Conservation (phyloP, 495 filamentous ascomycete species). For the Rostrohypoxylon terebratum region DNA sequence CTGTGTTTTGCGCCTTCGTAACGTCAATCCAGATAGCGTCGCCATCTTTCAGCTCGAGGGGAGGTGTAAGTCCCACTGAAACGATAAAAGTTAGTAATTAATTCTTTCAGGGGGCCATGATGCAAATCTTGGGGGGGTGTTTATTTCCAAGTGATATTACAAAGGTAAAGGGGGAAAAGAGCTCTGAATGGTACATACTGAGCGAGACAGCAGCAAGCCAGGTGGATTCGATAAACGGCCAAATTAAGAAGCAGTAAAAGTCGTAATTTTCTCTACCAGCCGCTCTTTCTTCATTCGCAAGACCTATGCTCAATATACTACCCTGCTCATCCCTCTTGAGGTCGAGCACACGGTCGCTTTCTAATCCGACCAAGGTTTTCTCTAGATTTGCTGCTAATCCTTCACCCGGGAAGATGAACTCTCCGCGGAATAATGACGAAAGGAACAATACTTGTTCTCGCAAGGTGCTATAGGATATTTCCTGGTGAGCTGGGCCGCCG, state of each 20-base stretch:
- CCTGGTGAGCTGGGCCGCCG: slow-evolving; percentile 81
- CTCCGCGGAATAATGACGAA: slow-evolving; percentile 90
- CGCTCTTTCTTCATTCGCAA: slow-evolving; percentile 79
- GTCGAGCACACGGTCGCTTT: slow-evolving; percentile 82
- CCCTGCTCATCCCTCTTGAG: slow-evolving; percentile 69
- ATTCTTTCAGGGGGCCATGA: too few species aligned
- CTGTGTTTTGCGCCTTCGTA: slow-evolving; percentile 80
- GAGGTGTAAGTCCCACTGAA: slow-evolving; percentile 79
- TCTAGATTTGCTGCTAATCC: slow-evolving; percentile 83
- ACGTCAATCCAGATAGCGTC: slow-evolving; percentile 80
- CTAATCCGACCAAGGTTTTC: slow-evolving; percentile 78
- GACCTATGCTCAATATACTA: slow-evolving; percentile 71
- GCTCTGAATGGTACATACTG: slow-evolving; percentile 39
- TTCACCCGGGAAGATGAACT: slow-evolving; percentile 95
- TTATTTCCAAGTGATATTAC: too few species aligned
- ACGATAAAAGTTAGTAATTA: too few species aligned
- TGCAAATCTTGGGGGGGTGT: too few species aligned
- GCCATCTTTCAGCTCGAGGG: slow-evolving; percentile 61
- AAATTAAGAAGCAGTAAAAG: slow-evolving; percentile 98
- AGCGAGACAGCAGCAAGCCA: slow-evolving; percentile 92
- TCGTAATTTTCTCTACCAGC: slow-evolving; percentile 93
- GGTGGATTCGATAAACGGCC: slow-evolving; percentile 94
- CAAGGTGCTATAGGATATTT: slow-evolving; percentile 78
- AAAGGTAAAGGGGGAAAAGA: too few species aligned
- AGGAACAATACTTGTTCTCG: slow-evolving; percentile 85